Conservation (phyloP, 2,329 filamentous ascomycete genomes). For the Clonostachys solani region DNA sequence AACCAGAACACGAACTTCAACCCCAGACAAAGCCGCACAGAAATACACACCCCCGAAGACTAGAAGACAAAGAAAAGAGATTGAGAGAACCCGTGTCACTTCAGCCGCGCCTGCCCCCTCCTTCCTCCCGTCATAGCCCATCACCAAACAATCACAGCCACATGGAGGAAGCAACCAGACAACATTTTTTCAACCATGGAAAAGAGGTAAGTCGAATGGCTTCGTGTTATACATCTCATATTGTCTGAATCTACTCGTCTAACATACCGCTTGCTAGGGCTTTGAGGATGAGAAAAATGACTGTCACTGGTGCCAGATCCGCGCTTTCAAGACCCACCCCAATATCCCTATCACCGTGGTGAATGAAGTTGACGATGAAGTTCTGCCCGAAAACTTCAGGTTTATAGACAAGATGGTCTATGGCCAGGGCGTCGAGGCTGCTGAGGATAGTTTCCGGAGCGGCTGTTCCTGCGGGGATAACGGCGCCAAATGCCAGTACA, state of each 20-base stretch:
- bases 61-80: too few relatives aligned
- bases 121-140: too few relatives aligned
- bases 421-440: slow-evolving; percentile 52
- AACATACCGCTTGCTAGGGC: slow-evolving; percentile 16
- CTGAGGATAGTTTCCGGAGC: slow-evolving; percentile 56
- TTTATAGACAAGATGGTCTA: slow-evolving; percentile 65
- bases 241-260: too few relatives aligned
- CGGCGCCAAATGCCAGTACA: slow-evolving; percentile 63
- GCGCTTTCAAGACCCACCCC: slow-evolving; percentile 43
- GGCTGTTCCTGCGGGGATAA: slow-evolving; percentile 64
- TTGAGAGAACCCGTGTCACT: too few relatives aligned
- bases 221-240: neutral
- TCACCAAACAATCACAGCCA: too few relatives aligned
- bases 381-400: slow-evolving; percentile 58
- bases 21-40: too few relatives aligned
- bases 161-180: slow-evolving; percentile 42
- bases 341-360: slow-evolving; percentile 55
- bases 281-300: slow-evolving; percentile 27
- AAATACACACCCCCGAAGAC: too few relatives aligned
- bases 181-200: slow-evolving; percentile 47
- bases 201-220: slow-evolving; percentile 8
- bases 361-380: slow-evolving; percentile 55
- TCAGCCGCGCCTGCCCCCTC: too few relatives aligned
- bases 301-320: slow-evolving; percentile 62
- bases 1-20: too few relatives aligned